Percentiles rank a stretch among this genome's conserved stretches.
Evolutionary conservation across 2,329 filamentous ascomycete species (phyloP).

Genomic region (Zopfia rhizophila): DNA sequence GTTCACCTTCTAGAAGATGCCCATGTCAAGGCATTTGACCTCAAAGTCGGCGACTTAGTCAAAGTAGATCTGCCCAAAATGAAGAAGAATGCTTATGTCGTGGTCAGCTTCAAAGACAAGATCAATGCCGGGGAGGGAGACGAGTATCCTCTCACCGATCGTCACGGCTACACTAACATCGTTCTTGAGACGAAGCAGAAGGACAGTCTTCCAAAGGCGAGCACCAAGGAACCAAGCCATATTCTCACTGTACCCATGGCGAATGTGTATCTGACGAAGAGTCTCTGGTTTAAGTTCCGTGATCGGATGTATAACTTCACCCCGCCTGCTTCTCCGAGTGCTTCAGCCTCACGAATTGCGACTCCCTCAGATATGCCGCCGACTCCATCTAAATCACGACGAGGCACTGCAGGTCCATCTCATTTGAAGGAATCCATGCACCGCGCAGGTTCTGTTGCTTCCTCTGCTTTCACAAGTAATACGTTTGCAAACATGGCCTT

Average conservation of each 20-base stretch:
- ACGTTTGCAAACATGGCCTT: conserved; percentile 88
- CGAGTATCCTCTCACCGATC: conserved; percentile 53
- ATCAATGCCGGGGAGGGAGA: conserved; percentile 33
- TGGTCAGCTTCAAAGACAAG: conserved; percentile 56
- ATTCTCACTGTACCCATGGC: conserved; percentile 52
- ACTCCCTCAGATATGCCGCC: conserved; percentile 51
- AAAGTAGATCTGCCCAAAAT: conserved; percentile 58
- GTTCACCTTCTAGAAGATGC: conserved; percentile 52
- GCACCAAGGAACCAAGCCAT: conserved; percentile 27
- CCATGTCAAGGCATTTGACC: conserved; percentile 55
- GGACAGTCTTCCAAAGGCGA: conserved; percentile 45
- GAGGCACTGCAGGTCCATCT: conserved; percentile 40
- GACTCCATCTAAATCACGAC: conserved; percentile 63
- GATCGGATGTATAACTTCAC: conserved; percentile 49
- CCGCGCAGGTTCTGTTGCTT: conserved; percentile 41
- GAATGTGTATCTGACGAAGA: conserved; percentile 56
- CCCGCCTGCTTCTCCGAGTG: conserved; percentile 26
- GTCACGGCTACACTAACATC: conserved; percentile 53
- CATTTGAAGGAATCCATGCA: conserved; percentile 37
- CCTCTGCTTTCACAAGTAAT: conserved; percentile 42
- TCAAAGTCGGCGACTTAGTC: conserved; percentile 57
- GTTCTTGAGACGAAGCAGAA: conserved; percentile 54
- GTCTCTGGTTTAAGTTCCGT: conserved; percentile 55
- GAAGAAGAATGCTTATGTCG: conserved; percentile 57
- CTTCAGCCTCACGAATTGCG: conserved; percentile 30